Evolutionary conservation across 208 protist genomes (phyloP), one percentile per base, ranked within the genome.

Genomic region (Crithidia sp.): DNA sequence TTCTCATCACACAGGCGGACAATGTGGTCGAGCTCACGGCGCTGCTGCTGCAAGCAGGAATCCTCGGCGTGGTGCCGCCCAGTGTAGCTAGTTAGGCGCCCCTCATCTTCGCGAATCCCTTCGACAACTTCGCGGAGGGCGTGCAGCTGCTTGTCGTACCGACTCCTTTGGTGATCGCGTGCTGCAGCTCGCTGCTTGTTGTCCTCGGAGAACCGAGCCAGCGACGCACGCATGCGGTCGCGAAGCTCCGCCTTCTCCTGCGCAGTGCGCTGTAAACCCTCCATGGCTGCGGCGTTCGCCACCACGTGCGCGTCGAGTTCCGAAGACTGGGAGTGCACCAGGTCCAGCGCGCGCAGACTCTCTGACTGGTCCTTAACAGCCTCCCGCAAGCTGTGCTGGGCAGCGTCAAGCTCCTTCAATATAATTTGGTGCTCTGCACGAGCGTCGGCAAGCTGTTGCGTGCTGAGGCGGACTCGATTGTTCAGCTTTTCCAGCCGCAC

Each of bases 331-430:
- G 69, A 52, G 36, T 85, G 59, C 16, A 95, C 79, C 2, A 81
- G 71, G 49, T 78, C 78, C 49, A 92, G 63, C 16, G 81, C 74
- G 16, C 68, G 66, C 52, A 86, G 52, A 56, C 78, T 86, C 47
- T 87, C 81, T 12, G 45, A 58, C 57, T 90, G 84, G 36, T 91
- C 87, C 12, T 62, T 61, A 9, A 90, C 74, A 10, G 74, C 73
- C 5, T 75, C 66, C 19, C 76, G 77, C 14, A 92, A 68, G 8
- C 62, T 56, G 17, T 41, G 19, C 47, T 83, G 86, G 58, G 85
- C 62, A 4, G 64, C 75, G 7, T 76, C 67, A 14, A 87, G 52
- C 62, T 90, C 82, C 47, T 67, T 62, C 52, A 88, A 56, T 2
- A 82, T 80, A 36, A 41, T 39, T 17, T 57, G 56, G 17, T 83